A percentile compares a stretch with the other conserved stretches of the same genome.
phyloP scores from a whole-genome alignment of 2,329 filamentous ascomycete species.

The Catunica adiposa region DNA sequence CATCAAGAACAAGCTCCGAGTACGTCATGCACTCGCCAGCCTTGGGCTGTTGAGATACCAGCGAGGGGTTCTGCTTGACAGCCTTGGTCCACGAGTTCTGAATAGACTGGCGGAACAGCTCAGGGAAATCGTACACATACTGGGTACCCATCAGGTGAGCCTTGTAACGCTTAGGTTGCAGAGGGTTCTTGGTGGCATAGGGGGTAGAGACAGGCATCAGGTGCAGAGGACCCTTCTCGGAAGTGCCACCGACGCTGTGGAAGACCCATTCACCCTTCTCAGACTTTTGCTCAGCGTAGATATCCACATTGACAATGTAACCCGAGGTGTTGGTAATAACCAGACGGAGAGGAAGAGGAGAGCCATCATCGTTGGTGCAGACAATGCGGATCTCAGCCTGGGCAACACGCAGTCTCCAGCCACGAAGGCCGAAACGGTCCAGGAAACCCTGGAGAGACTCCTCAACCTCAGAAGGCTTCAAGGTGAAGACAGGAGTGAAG shows the following conservation, averaged over 20 bases:
- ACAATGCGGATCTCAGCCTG: slow-evolving; percentile 97
- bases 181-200: slow-evolving; percentile 95
- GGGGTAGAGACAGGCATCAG: slow-evolving; percentile 78
- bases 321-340: slow-evolving; percentile 97
- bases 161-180: slow-evolving; percentile 98
- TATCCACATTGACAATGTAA: slow-evolving; percentile 92
- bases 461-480: slow-evolving; percentile 78
- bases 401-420: slow-evolving; percentile 90
- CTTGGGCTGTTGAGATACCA: slow-evolving; percentile 67
- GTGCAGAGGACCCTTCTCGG: slow-evolving; percentile 91
- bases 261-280: slow-evolving; percentile 98
- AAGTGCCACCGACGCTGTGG: slow-evolving; percentile 90
- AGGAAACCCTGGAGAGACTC: slow-evolving; percentile 87
- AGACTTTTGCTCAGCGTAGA: slow-evolving; percentile 94
- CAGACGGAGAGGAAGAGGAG: slow-evolving; percentile 81
- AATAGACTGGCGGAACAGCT: slow-evolving; percentile 94
- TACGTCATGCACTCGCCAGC: slow-evolving; percentile 85
- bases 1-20: slow-evolving; percentile 86
- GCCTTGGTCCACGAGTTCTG: slow-evolving; percentile 83
- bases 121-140: slow-evolving; percentile 98
- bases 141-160: slow-evolving; percentile 98
- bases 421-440: slow-evolving; percentile 85
- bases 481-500: slow-evolving; percentile 91
- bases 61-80: slow-evolving; percentile 52
- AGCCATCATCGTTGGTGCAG: slow-evolving; percentile 73